These are phyloP conservation scores for Lantana camara DNA, from an alignment of 257 asterid genomes.

Conservation along the genomic window DNA sequence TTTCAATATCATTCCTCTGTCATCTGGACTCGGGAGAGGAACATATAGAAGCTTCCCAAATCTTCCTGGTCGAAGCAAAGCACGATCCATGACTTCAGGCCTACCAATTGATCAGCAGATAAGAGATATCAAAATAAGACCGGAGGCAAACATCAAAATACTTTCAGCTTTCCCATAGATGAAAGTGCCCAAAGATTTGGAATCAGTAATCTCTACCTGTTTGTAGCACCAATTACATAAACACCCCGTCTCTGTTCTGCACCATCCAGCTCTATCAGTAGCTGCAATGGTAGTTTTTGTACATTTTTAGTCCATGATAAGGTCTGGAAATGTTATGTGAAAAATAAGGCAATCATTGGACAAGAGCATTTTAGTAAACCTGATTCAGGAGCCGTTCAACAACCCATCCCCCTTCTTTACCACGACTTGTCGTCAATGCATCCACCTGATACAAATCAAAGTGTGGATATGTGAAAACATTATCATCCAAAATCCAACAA, in stretches of 20 bases:
- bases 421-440: conserved; percentile 76
- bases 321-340: not conserved
- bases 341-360: not conserved
- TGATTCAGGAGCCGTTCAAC: conserved; percentile 75
- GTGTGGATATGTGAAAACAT: not conserved
- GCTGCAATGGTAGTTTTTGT: conserved; percentile 46
- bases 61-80: conserved; percentile 87
- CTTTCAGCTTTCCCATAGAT: not conserved
- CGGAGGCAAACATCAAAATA: conserved; percentile 1
- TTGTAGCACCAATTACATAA: conserved; percentile 89
- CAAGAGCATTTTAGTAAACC: conserved; percentile 39
- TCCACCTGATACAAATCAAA: conserved; percentile 55
- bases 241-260: conserved; percentile 75
- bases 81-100: conserved; percentile 85
- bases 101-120: conserved; percentile 37
- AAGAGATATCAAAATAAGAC: conserved; percentile 16
- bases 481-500: not conserved
- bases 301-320: conserved; percentile 22
- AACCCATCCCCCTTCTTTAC: conserved; percentile 83
- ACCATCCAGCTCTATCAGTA: conserved; percentile 84
- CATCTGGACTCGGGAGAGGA: conserved; percentile 82
- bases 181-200: not conserved
- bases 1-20: conserved; percentile 77
- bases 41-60: conserved; percentile 75
- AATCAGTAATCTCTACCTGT: conserved; percentile 52